phyloP scores from a whole-genome alignment of 1,139 yeast genomes.

The Lodderomyces metapsilosis region DNA sequence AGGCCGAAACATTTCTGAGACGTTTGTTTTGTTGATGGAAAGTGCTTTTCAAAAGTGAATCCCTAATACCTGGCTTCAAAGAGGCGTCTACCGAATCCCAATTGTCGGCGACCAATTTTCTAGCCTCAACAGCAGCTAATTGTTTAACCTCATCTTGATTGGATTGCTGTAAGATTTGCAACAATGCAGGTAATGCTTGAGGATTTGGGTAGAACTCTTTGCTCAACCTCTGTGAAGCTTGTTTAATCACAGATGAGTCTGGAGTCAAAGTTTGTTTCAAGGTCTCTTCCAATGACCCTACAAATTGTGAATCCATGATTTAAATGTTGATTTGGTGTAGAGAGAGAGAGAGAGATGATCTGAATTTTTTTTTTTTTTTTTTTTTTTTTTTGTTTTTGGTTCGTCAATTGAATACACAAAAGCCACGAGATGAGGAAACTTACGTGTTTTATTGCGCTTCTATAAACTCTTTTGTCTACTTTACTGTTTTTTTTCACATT shows the following conservation, averaged over 20 bases:
- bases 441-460: neutral
- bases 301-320: constrained; percentile 67
- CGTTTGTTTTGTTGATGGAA: constrained; percentile 56
- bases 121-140: constrained; percentile 92
- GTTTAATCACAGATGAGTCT: constrained; percentile 73
- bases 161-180: constrained; percentile 75
- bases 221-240: constrained; percentile 74
- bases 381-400: neutral
- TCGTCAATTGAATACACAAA: neutral
- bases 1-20: constrained; percentile 85
- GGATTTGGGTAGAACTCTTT: constrained; percentile 73
- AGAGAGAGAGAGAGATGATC: constrained; percentile 2
- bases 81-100: constrained; percentile 64
- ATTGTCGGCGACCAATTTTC: constrained; percentile 71
- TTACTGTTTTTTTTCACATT: constrained; percentile 18
- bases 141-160: constrained; percentile 66
- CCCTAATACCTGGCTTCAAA: constrained; percentile 60
- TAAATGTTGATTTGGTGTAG: neutral
- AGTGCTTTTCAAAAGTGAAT: constrained; percentile 66
- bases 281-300: constrained; percentile 72
- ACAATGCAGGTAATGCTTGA: constrained; percentile 73
- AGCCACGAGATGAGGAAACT: constrained; percentile 1
- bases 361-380: constrained; percentile 7
- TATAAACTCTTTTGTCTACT: neutral
- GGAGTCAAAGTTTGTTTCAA: constrained; percentile 75